Conservation (phyloP, 108 stramenopile species). For the Cyclostephanos tholiformis region DNA sequence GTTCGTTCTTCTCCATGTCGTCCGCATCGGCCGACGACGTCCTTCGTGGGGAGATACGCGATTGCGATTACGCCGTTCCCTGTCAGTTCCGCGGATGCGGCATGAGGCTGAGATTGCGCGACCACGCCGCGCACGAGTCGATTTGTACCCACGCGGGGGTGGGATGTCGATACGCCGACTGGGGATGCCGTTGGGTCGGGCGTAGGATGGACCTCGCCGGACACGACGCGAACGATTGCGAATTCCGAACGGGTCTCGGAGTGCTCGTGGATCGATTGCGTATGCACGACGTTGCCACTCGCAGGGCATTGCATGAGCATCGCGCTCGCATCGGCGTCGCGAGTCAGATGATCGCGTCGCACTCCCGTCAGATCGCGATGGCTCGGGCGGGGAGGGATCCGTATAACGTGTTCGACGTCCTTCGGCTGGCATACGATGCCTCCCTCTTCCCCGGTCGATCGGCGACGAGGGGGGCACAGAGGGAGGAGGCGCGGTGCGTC, state of each 20-base stretch:
- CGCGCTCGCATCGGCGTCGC: not conserved
- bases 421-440: slow-evolving; percentile 25
- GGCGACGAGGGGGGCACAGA: slow-evolving; percentile 2
- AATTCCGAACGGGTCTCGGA: slow-evolving; percentile 12
- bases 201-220: slow-evolving; percentile 16
- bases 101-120: not conserved
- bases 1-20: slow-evolving; percentile 12
- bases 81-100: slow-evolving; percentile 46
- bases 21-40: slow-evolving; percentile 20
- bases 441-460: slow-evolving; percentile 33
- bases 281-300: not conserved
- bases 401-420: slow-evolving; percentile 31
- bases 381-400: slow-evolving; percentile 12
- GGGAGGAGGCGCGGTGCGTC: slow-evolving; percentile 4
- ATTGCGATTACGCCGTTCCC: slow-evolving; percentile 16
- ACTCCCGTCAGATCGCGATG: slow-evolving; percentile 11
- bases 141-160: slow-evolving; percentile 24
- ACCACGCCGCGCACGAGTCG: slow-evolving; percentile 30
- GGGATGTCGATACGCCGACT: slow-evolving; percentile 36
- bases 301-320: not conserved
- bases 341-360: slow-evolving; percentile 2
- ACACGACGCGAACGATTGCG: slow-evolving; percentile 24
- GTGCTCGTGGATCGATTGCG: slow-evolving; percentile 13
- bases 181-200: slow-evolving; percentile 50
- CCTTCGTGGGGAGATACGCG: slow-evolving; percentile 24